These are phyloP conservation scores for Ophiostoma triangulosporum DNA, from an alignment of 2,329 filamentous ascomycete genomes.

Conservation along the genomic window DNA sequence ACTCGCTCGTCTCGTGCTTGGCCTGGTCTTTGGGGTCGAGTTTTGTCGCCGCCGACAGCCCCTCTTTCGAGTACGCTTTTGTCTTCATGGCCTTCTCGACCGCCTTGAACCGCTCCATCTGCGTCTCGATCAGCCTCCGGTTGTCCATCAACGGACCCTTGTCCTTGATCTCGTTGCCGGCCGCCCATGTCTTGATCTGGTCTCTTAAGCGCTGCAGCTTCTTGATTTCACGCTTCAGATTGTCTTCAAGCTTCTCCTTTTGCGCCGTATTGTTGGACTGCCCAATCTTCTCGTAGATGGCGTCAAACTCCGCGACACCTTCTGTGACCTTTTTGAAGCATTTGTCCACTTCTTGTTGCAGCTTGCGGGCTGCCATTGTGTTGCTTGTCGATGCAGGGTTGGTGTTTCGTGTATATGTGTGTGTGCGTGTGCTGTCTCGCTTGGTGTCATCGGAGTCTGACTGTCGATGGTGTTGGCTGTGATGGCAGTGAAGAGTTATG, in stretches of 20 bases:
- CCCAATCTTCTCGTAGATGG: constrained; percentile 96
- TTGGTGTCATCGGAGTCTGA: not conserved
- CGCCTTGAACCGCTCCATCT: constrained; percentile 99
- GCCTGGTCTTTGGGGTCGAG: constrained; percentile 97
- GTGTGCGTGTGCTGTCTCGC: not conserved
- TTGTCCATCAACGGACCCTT: constrained; percentile 91
- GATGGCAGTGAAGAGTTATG: no score
- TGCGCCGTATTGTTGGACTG: constrained; percentile 84
- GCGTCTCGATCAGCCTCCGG: constrained; percentile 91
- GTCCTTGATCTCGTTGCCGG: constrained; percentile 98
- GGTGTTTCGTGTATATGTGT: not conserved
- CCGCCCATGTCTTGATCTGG: constrained; percentile 99
- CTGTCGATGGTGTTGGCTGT: not conserved
- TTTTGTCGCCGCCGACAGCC: constrained; percentile 78
- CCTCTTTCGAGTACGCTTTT: constrained; percentile 98
- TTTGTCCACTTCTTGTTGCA: constrained; percentile 97
- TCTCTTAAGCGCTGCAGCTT: constrained; percentile 94
- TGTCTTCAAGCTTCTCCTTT: constrained; percentile 96
- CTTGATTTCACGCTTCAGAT: constrained; percentile 98
- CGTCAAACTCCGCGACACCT: constrained; percentile 82
- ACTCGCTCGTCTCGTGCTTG: constrained; percentile 77
- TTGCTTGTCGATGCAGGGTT: not conserved
- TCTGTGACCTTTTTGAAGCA: constrained; percentile 98
- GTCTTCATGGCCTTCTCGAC: constrained; percentile 99
- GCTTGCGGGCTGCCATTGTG: constrained; percentile 86